Conservation (phyloP, 2,329 filamentous ascomycete genomes). For the Hymenoscyphus scutula region DNA sequence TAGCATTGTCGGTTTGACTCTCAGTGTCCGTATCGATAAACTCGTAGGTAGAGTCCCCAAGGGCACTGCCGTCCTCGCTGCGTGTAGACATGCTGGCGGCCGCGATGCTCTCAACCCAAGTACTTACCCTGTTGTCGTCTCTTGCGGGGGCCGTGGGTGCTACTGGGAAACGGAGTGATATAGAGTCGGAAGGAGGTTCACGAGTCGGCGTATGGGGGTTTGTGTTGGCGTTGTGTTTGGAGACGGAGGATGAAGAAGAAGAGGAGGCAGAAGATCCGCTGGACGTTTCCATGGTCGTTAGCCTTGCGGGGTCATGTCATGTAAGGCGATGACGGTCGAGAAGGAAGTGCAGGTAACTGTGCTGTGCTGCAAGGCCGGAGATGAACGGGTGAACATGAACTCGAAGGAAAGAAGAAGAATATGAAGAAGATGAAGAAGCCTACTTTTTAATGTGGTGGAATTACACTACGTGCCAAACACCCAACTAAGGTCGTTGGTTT, state of each 20-base stretch:
- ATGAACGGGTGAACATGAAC: constrained; percentile 9
- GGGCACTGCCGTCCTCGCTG: constrained; percentile 34
- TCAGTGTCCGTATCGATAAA: constrained; percentile 38
- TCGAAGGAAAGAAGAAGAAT: constrained; percentile 10
- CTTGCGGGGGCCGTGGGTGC: constrained; percentile 19
- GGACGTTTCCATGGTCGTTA: constrained; percentile 34
- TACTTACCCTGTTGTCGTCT: constrained; percentile 32
- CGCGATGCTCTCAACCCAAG: constrained; percentile 32
- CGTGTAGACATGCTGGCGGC: constrained; percentile 31
- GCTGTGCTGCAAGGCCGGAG: constrained; percentile 15
- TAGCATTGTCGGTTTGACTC: constrained; percentile 35
- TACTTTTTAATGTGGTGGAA: constrained; percentile 13
- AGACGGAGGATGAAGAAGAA: not conserved
- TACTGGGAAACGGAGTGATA: constrained; percentile 27
- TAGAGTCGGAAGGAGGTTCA: constrained; percentile 18
- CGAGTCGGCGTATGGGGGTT: constrained; percentile 4
- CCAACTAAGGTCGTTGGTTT: not conserved
- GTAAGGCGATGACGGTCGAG: constrained; percentile 9
- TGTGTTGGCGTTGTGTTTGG: constrained; percentile 9
- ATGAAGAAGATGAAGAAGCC: constrained; percentile 15
- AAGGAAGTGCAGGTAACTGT: constrained; percentile 2
- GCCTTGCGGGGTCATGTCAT: constrained; percentile 31
- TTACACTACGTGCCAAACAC: not conserved
- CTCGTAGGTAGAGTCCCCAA: constrained; percentile 37
- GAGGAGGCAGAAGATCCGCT: constrained; percentile 24